phyloP scores from a whole-genome alignment of 257 asterid species.

The Solanum neorickii region DNA sequence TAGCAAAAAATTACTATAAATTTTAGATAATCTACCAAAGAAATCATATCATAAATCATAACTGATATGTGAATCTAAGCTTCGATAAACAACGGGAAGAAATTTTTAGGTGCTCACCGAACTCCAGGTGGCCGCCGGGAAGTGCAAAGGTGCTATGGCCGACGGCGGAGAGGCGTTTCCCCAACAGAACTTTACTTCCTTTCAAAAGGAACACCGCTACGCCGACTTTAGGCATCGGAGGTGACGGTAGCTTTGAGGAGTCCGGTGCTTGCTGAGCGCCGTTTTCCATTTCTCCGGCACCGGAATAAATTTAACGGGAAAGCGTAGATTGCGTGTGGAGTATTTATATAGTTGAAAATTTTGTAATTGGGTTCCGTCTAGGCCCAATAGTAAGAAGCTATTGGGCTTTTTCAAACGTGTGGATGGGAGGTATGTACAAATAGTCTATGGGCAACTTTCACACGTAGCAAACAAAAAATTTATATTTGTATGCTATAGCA shows the following conservation, averaged over 20 bases:
- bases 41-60: not conserved
- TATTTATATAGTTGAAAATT: not conserved
- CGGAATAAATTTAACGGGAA: not conserved
- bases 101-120: slow-evolving; percentile 22
- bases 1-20: not conserved
- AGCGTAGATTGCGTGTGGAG: not conserved
- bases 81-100: not conserved
- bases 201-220: slow-evolving; percentile 49
- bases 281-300: not conserved
- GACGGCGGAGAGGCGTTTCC: slow-evolving; percentile 52
- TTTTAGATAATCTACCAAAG: not conserved
- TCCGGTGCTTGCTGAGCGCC: not conserved
- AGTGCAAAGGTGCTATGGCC: slow-evolving; percentile 50
- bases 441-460: not conserved
- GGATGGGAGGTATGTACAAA: not conserved
- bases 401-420: not conserved
- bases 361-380: not conserved
- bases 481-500: too few species aligned
- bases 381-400: not conserved
- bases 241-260: not conserved
- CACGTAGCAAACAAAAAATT: too few species aligned
- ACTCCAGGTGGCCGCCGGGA: slow-evolving; percentile 76
- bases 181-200: slow-evolving; percentile 36
- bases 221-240: slow-evolving; percentile 28
- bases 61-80: not conserved